phyloP scores from a whole-genome alignment of 441 rosid species.

The Syzygium malaccense region DNA sequence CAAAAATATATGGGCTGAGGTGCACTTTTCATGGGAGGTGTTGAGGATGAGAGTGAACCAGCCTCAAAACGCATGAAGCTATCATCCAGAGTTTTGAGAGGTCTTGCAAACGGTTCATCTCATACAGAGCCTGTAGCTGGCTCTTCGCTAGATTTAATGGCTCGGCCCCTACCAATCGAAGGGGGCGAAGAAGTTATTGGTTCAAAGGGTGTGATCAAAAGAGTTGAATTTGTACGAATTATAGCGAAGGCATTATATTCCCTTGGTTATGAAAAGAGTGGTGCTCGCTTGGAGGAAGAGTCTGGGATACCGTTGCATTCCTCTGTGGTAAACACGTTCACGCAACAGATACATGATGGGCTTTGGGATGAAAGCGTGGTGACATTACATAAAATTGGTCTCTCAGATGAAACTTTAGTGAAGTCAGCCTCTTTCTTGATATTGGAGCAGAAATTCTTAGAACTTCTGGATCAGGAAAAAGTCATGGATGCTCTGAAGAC shows the following conservation, averaged over 20 bases:
- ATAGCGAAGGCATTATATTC: conserved; percentile 50
- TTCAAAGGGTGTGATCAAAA: conserved; percentile 45
- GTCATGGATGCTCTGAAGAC: conserved; percentile 44
- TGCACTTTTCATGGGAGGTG: conserved; percentile 77
- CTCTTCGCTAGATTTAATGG: conserved; percentile 44
- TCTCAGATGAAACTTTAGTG: conserved; percentile 29
- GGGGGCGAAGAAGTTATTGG: conserved; percentile 53
- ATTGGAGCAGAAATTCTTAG: conserved; percentile 55
- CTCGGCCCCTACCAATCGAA: conserved; percentile 47
- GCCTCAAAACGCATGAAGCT: conserved; percentile 54
- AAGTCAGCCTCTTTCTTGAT: conserved; percentile 50
- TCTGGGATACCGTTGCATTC: conserved; percentile 51
- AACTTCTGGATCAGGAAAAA: conserved; percentile 36
- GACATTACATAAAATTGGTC: conserved; percentile 33
- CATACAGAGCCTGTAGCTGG: conserved; percentile 22
- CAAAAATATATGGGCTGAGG: conserved; percentile 63
- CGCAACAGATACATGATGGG: conserved; percentile 43
- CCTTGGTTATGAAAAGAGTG: conserved; percentile 51
- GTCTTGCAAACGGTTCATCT: conserved; percentile 40
- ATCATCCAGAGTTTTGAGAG: conserved; percentile 29
- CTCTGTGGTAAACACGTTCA: conserved; percentile 29
- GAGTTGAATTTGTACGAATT: conserved; percentile 52
- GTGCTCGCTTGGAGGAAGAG: conserved; percentile 60
- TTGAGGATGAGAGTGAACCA: conserved; percentile 61
- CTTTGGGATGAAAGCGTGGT: conserved; percentile 44